Base-by-base conservation (phyloP, 129 eudicot species). In the Escallonia herrerae region DNA sequence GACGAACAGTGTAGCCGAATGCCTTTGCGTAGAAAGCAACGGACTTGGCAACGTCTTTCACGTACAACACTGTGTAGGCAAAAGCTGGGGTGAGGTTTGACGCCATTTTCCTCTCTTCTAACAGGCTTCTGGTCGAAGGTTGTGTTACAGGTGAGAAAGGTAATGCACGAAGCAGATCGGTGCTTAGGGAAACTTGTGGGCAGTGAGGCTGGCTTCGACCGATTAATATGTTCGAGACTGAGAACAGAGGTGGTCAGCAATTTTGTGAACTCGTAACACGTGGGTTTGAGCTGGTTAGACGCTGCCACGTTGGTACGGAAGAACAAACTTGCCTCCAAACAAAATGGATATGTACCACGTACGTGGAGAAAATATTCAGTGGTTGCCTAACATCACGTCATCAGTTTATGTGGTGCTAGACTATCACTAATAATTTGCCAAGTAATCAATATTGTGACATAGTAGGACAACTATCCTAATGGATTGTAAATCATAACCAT, bases 31-130 rank as follows among this genome's bases (percentile, higher is more conserved):
- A 91, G 73, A 91, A 88, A 1, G 74, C 91, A 13, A 85, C 84
- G 14, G 98, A 88, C 77, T 88, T 88, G 46, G 96, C 96, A 0
- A 91, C 98, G 61, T 91, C 96, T 66, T 83, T 81, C 14, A 88
- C 96, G 64, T 91, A 91, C 40, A 91, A 74, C 39, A 91, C 95
- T 47, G 95, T 86, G 86, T 91, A 91, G 44, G 91, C 98, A 45
- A 56, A 86, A 41, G 61, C 57, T 6, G 98, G 98, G 40, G 40
- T 79, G 62, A 83, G 63, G 42, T 77, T 71, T 45, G 77, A 39
- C 37, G 79, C 74, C 47, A 8, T 7, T 43, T 13, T n/a, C 15
- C 52, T 5, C 12, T 53, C 52, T 13, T 46, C 42, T 50, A 11
- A 33, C 54, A 41, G 5, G 43, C 8, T 15, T 2, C 4, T 15